Evolutionary conservation across 164 flowering plant species (phyloP).

Genomic region (Piper betle): DNA sequence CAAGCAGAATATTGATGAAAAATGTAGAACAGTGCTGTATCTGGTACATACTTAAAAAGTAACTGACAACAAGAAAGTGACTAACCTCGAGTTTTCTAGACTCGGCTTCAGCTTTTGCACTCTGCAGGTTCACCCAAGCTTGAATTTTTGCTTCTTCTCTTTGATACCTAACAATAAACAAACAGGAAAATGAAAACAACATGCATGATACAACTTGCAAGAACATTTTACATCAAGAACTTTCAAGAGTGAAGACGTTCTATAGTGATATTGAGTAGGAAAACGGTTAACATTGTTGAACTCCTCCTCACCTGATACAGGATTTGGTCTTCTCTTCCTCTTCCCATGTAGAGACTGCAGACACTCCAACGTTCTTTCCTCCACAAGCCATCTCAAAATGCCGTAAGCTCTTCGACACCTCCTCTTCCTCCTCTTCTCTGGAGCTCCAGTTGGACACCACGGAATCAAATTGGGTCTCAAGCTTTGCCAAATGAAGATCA

Average conservation of each 20-base stretch:
- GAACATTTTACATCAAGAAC: too few species aligned
- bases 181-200: neutral
- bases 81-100: constrained; percentile 70
- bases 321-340: constrained; percentile 60
- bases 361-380: constrained; percentile 27
- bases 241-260: neutral
- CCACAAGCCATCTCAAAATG: constrained; percentile 39
- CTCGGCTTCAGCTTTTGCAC: constrained; percentile 92
- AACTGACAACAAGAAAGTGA: neutral
- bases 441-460: constrained; percentile 70
- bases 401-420: constrained; percentile 67
- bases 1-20: neutral
- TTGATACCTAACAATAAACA: constrained; percentile 37
- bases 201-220: constrained; percentile 1
- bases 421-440: constrained; percentile 84
- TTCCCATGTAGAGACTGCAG: constrained; percentile 51
- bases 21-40: neutral
- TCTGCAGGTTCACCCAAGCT: constrained; percentile 94
- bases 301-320: constrained; percentile 41
- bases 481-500: constrained; percentile 63
- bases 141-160: constrained; percentile 86
- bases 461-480: constrained; percentile 51
- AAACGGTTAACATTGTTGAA: neutral
- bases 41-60: neutral
- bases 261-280: neutral